Base-by-base conservation (phyloP, 1,284 basidiomycete species). In the Porodaedalea pini region DNA sequence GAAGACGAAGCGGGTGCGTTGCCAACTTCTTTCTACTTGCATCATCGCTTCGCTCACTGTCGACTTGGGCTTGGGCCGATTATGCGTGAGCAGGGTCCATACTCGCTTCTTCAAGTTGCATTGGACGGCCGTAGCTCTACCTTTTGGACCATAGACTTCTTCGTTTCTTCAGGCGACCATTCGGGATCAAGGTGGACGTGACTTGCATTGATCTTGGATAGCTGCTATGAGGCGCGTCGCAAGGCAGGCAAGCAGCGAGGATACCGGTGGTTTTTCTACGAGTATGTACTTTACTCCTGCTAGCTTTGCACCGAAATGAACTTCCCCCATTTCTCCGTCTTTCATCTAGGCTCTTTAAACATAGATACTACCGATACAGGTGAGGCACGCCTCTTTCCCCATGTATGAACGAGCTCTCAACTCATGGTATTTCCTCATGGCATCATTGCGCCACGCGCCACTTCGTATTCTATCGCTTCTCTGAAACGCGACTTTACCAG, bases 381-480 rank as follows among this genome's bases (percentile, higher is more conserved):
- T 54, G 19, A 21, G 40, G 4, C n/a, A 32, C 17, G 6, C 17
- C n/a, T 27, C 5, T 36, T 54, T 54, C 40, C 51, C 40, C 41
- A 19, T 31, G 29, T 44, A 43, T 41, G 36, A 21, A 37, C 39
- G 19, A 13, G 3, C 11, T n/a, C 32, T 10, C 21, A 29, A 17
- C 41, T 41, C 6, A 44, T 40, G 31, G 15, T n/a, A 44, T 19
- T 19, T 15, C 7, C 27, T 44, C 39, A 29, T 3, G 23, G 21
- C 41, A 17, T 39, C 11, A n/a, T 52, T 27, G 25, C 51, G 51
- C 51, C 41, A 54, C 51, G 40, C 51, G 51, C 51, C 51, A 54
- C 51, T 44, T 10, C 27, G n/a, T n/a, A n/a, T n/a, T n/a, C n/a
- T n/a, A n/a, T n/a, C n/a, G 10, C 39, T 11, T 19, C 17, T 31